Evolutionary conservation across 306 rosid species (phyloP).

Genomic region (Nissolia schottii): DNA sequence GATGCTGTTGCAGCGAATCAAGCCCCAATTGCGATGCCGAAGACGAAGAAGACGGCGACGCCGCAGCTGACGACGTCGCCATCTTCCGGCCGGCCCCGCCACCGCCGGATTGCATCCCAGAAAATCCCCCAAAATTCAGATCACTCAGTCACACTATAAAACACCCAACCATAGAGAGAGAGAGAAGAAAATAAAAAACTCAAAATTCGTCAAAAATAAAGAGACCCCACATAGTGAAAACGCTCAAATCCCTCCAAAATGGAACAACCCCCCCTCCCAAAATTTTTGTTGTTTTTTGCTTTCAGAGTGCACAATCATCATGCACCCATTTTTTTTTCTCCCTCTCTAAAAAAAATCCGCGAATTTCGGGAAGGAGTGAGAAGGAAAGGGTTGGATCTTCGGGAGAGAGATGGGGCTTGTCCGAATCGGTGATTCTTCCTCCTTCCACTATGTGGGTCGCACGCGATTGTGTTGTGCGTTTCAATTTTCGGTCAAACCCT

Average conservation of each 20-base stretch:
- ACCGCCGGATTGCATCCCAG: conserved; percentile 74
- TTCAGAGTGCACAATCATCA: conserved; percentile 27
- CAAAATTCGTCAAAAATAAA: not conserved
- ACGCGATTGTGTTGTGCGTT: conserved; percentile 47
- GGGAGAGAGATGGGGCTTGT: conserved; percentile 22
- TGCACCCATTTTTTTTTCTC: conserved; percentile 30
- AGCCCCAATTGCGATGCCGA: conserved; percentile 91
- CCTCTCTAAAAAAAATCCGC: conserved; percentile 38
- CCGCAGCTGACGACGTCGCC: conserved; percentile 74
- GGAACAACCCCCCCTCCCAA: no score
- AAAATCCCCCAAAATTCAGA: conserved; percentile 32
- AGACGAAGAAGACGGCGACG: conserved; percentile 89
- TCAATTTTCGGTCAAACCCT: conserved; percentile 61
- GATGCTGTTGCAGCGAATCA: conserved; percentile 75
- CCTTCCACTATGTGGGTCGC: conserved; percentile 39
- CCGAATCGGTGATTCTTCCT: conserved; percentile 66
- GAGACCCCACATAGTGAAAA: conserved; percentile 30
- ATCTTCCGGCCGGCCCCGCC: conserved; percentile 66
- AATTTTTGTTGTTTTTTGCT: conserved; percentile 34
- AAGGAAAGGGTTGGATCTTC: conserved; percentile 32
- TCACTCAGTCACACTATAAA: conserved; percentile 24
- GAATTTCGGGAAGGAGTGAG: conserved; percentile 29
- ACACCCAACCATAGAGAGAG: not conserved
- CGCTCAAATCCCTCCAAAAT: conserved; percentile 43
- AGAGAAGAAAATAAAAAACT: no score